Base-by-base conservation (phyloP, 2,329 filamentous ascomycete genomes). In the Dactylellina leptospora region DNA sequence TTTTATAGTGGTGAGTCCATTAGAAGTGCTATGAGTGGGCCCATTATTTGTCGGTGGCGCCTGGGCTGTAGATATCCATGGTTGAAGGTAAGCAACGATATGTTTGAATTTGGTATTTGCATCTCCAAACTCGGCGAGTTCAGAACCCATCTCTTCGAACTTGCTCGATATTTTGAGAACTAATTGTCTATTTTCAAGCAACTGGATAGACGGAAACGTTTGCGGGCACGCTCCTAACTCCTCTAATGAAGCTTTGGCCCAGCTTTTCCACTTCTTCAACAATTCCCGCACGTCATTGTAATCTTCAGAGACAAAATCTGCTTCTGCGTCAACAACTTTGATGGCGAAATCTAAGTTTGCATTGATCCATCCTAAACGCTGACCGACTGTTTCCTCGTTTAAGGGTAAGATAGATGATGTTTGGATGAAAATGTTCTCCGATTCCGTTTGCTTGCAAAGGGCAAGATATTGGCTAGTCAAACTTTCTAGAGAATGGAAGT, bases 401-500 rank as follows among this genome's bases (percentile, higher is more conserved):
- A 36, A 42, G 8, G 42, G 5, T 3, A 23, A 5, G 25, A 11
- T 27, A 1, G 30, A 22, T n/a, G 1, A 6, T 22, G 6, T 13
- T 6, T 54, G n/a, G 10, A 16, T 5, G 16, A 16, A 20, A 23
- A 27, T 30, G 3, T 18, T 20, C 5, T 4, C 23, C 9, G 16
- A 1, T 10, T 30, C 42, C 2, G 23, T 36, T 5, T 40, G 13
- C 22, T 64, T 38, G 33, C 53, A 64, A 5, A 64, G 36, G 20
- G 50, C 53, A 9, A 58, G 8, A 9, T 51, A 58, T 30, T 72
- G 53, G 10, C 74, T 69, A 1, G 83, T 78, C 0, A 80, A 74
- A 1, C 74, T 74, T 16, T 81, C 77, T 4, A 87, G 79, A 11
- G 77, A 77, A 10, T 77, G 76, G 9, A 84, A 76, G 0, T 80